Conservation (phyloP, 2,329 filamentous ascomycete genomes). For the Eurotiales sp. region DNA sequence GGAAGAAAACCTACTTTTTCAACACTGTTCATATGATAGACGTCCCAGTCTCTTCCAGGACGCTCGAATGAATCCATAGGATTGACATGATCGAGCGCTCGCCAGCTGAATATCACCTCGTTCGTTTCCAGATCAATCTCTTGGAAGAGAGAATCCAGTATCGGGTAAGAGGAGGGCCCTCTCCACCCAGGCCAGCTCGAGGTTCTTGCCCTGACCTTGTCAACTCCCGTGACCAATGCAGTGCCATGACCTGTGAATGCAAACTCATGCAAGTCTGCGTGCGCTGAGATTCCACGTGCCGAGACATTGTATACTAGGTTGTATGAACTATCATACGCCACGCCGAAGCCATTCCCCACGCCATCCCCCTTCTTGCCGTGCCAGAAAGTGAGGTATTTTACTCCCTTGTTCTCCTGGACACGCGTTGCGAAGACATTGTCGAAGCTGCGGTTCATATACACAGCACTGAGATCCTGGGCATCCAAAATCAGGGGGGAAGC, state of each 20-base stretch:
- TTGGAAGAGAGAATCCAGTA: neutral
- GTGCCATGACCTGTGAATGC: neutral
- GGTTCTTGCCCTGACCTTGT: neutral
- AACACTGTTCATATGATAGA: neutral
- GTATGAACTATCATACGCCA: neutral
- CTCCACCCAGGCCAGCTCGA: neutral
- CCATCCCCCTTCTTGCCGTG: neutral
- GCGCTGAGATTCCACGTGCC: neutral
- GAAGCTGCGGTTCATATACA: neutral
- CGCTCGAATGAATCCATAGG: neutral
- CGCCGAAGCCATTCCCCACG: neutral
- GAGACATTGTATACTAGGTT: neutral
- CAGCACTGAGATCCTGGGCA: neutral
- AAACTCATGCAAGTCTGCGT: neutral
- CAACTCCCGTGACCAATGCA: neutral
- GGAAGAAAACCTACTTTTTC: neutral
- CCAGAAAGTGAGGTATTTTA: slow-evolving; percentile 7
- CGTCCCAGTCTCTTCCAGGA: neutral
- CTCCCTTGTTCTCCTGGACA: slow-evolving; percentile 4
- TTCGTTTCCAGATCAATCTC: neutral
- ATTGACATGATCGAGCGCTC: neutral
- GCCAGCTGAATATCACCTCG: neutral
- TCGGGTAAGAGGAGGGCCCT: neutral
- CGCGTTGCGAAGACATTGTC: neutral
- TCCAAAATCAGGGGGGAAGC: neutral